Base-by-base conservation (phyloP, 2,329 filamentous ascomycete species). In the Xylaria sp. region DNA sequence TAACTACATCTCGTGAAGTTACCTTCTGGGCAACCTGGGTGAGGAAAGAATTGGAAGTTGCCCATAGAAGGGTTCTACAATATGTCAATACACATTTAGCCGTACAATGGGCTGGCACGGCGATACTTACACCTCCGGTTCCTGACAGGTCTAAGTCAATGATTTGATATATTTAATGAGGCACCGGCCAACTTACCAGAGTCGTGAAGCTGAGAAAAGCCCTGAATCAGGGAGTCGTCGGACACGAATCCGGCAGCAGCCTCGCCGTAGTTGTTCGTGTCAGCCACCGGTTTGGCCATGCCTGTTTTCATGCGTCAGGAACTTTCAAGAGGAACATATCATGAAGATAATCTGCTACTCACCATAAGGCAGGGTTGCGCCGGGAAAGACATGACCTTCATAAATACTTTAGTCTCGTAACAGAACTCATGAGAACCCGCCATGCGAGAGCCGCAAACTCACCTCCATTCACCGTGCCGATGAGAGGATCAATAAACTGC, bases 11-110 rank as follows among this genome's bases (percentile, higher is more conserved):
- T 75, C n/a, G 76, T 64, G 58, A 80, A 81, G 68, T 85, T 80
- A 72, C 86, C 82, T 25, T 80, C 80, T 0, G 80, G 80, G 65
- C 85, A 87, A 20, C 82, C 82, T 2, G 85, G 79, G 70, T 87
- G 84, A 15, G 82, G 80, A 68, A 86, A 87, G 3, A 87, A 72
- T 3, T 85, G 84, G 65, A 87, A 87, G 66, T 86, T 86, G 23
- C 85, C 85, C 65, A 87, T 72, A 4, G 85, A 87, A 8, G 84
- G 83, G 34, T 63, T 73, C 76, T 78, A 58, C 48, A 18, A 30
- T n/a, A 23, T 58, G 46, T 77, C 61, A 77, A 72, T 55, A 55
- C 20, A 58, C 48, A 39, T 18, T 41, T 36, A 3, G n/a, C 15
- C 13, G 55, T 28, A 10, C 28, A 45, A 46, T n/a, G 6, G 9